Evolutionary conservation across 805 yeast species (phyloP).

Genomic region (Hanseniaspora thailandica): DNA sequence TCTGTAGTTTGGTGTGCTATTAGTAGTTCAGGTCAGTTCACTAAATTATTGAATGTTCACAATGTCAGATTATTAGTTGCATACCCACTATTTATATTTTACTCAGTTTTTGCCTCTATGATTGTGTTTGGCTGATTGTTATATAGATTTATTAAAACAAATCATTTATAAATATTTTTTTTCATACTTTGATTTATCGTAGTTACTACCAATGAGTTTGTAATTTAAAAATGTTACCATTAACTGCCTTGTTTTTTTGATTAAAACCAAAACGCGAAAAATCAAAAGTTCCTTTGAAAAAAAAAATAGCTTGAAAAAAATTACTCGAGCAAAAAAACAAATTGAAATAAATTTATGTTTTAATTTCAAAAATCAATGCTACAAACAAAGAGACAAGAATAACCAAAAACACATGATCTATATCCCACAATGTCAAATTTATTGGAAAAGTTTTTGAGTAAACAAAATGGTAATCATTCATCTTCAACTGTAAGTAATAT

Average conservation of each 20-base stretch:
- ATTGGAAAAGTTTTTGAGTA: background rate
- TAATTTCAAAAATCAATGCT: background rate
- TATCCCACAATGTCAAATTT: background rate
- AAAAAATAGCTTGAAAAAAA: too few species aligned
- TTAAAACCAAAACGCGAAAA: background rate
- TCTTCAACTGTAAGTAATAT: background rate
- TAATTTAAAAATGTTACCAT: too few species aligned
- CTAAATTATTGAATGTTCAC: constrained; percentile 66
- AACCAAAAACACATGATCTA: background rate
- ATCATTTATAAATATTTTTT: background rate
- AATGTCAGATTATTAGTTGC: constrained; percentile 86
- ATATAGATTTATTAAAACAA: background rate
- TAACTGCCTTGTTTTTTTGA: background rate
- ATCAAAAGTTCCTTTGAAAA: too few species aligned
- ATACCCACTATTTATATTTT: constrained; percentile 82
- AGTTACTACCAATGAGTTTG: too few species aligned
- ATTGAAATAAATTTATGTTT: too few species aligned
- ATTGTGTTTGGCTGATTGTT: constrained; percentile 55
- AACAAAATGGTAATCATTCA: background rate
- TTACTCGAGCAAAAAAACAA: background rate
- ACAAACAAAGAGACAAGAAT: background rate
- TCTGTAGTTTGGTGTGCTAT: constrained; percentile 84
- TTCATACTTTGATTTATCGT: background rate
- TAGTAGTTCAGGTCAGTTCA: constrained; percentile 87
- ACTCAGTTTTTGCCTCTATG: constrained; percentile 90